Evolutionary conservation across 177 flowering plant genomes (phyloP).

Genomic region (Vitis hybrid): DNA sequence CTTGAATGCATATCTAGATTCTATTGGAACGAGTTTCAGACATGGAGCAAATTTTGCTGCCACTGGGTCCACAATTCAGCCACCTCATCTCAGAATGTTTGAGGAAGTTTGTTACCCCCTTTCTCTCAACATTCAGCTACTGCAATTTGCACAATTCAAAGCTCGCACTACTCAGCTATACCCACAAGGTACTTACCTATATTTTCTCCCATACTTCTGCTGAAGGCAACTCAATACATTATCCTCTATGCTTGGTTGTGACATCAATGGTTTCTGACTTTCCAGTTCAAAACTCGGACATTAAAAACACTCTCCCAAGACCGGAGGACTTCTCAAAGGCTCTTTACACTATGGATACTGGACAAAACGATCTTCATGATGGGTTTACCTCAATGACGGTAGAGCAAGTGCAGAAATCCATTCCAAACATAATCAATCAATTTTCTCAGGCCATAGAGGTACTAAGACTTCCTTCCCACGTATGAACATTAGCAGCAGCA

Average conservation of each 20-base stretch:
- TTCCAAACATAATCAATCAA: slow-evolving; percentile 17
- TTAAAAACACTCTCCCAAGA: slow-evolving; percentile 18
- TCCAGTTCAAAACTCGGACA: slow-evolving; percentile 7
- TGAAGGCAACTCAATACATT: background rate
- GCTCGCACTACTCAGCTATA: slow-evolving; percentile 23
- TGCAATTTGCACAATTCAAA: slow-evolving; percentile 37
- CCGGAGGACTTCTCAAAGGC: slow-evolving; percentile 30
- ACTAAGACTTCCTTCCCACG: background rate
- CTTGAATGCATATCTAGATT: slow-evolving; percentile 35
- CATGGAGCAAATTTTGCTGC: slow-evolving; percentile 49
- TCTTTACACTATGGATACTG: slow-evolving; percentile 30
- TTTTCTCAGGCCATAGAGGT: slow-evolving; percentile 20
- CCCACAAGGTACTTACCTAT: slow-evolving; percentile 17
- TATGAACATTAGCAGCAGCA: too few relatives aligned
- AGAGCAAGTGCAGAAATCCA: slow-evolving; percentile 8
- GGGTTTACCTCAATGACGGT: slow-evolving; percentile 8
- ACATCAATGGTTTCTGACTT: background rate
- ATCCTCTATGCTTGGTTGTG: background rate
- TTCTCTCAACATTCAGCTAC: slow-evolving; percentile 29
- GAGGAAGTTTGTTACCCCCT: slow-evolving; percentile 26
- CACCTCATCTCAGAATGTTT: slow-evolving; percentile 14
- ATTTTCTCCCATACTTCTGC: background rate
- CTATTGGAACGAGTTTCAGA: slow-evolving; percentile 30
- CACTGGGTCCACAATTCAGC: slow-evolving; percentile 36
- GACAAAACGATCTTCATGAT: slow-evolving; percentile 29